Evolutionary conservation across 1,284 basidiomycete genomes (phyloP).

Genomic region (Athelia psychrophila): DNA sequence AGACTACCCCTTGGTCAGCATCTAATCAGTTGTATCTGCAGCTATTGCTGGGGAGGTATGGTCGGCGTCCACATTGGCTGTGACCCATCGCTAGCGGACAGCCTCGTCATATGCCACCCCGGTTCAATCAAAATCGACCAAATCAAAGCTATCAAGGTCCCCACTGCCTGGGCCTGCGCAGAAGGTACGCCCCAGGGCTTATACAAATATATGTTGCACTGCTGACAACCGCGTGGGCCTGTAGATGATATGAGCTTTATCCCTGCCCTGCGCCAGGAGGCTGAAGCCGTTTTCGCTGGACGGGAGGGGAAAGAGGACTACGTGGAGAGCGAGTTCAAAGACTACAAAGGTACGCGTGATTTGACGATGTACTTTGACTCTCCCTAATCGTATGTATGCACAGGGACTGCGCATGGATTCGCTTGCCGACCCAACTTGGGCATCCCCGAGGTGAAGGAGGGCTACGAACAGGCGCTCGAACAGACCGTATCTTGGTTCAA

Average conservation of each 20-base stretch:
- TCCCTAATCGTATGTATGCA: neutral
- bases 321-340: constrained; percentile 51
- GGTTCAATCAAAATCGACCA: constrained; percentile 34
- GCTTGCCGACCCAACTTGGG: constrained; percentile 39
- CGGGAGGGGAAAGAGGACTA: constrained; percentile 40
- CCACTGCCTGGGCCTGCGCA: constrained; percentile 53
- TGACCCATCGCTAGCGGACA: constrained; percentile 39
- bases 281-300: constrained; percentile 41
- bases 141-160: constrained; percentile 46
- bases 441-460: constrained; percentile 36
- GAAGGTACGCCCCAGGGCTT: no score
- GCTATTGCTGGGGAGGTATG: constrained; percentile 64
- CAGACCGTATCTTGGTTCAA: constrained; percentile 34
- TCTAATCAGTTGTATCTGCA: constrained; percentile 11
- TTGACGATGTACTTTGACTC: neutral
- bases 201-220: neutral
- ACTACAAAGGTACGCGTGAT: constrained; percentile 45
- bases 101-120: constrained; percentile 60
- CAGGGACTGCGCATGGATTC: constrained; percentile 48
- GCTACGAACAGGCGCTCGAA: constrained; percentile 36
- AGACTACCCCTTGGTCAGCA: neutral
- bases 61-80: constrained; percentile 38
- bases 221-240: neutral
- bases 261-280: constrained; percentile 31
- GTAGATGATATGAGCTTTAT: constrained; percentile 51